Conservation (phyloP, 108 stramenopile genomes). For the Cyclostephanos invisitatus region DNA sequence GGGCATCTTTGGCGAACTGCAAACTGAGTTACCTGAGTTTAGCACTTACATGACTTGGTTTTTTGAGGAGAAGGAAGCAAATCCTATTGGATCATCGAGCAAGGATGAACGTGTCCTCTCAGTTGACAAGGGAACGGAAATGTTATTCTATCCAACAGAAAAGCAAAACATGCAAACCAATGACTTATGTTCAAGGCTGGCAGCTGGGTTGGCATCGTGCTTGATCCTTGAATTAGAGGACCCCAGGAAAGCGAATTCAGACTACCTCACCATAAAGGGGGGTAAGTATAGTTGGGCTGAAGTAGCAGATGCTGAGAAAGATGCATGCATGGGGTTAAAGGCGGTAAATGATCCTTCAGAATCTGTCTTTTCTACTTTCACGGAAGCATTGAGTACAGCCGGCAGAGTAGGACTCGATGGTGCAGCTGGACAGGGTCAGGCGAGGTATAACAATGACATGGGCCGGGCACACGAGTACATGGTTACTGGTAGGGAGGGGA, state of each 20-base stretch:
- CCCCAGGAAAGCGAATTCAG: too few relatives aligned
- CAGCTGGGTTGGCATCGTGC: not conserved
- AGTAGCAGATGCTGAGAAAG: not conserved
- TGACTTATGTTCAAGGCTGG: not conserved
- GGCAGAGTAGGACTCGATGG: constrained; percentile 3
- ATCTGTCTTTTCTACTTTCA: constrained; percentile 7
- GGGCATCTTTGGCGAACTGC: too few relatives aligned
- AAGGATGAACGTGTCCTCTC: too few relatives aligned
- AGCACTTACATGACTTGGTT: too few relatives aligned
- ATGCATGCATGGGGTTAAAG: not conserved
- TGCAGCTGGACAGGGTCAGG: constrained; percentile 14
- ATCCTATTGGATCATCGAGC: too few relatives aligned
- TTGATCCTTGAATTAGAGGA: too few relatives aligned
- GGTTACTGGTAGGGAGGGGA: too few relatives aligned
- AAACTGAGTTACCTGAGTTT: too few relatives aligned
- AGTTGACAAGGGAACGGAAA: too few relatives aligned
- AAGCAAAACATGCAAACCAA: not conserved
- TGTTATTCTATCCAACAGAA: not conserved
- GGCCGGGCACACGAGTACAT: not conserved
- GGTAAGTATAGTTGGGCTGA: not conserved
- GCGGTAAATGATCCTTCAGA: too few relatives aligned
- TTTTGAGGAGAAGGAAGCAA: too few relatives aligned
- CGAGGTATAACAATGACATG: constrained; percentile 19
- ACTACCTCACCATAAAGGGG: too few relatives aligned
- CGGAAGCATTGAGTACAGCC: constrained; percentile 2